phyloP scores from a whole-genome alignment of 257 asterid species.

The Marsdenia floribunda region DNA sequence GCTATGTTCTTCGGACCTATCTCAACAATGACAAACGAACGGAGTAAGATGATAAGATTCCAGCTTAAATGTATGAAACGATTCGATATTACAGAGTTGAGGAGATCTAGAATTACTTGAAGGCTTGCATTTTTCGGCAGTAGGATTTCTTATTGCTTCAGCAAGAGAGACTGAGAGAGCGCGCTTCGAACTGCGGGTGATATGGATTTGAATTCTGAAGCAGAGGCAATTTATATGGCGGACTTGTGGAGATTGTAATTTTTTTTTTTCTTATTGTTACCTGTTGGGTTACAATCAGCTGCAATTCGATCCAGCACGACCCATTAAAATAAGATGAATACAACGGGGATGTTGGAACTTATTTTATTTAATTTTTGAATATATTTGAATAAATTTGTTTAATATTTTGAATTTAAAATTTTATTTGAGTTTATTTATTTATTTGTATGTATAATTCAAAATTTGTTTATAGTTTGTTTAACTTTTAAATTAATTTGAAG shows the following conservation, averaged over 20 bases:
- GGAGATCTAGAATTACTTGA: conserved; percentile 47
- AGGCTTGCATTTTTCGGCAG: conserved; percentile 46
- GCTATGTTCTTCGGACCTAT: conserved; percentile 83
- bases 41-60: not conserved
- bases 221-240: conserved; percentile 22
- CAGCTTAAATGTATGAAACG: not conserved
- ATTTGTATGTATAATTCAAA: too few species aligned
- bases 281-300: conserved; percentile 27
- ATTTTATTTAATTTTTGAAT: too few species aligned
- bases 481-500: too few species aligned
- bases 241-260: conserved; percentile 18
- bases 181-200: conserved; percentile 21
- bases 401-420: too few species aligned
- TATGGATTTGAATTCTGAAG: conserved; percentile 24
- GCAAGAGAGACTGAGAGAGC: conserved; percentile 21
- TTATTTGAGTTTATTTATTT: too few species aligned
- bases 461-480: too few species aligned
- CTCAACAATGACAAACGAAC: conserved; percentile 15
- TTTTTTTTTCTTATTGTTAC: not conserved
- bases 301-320: not conserved
- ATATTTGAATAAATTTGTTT: too few species aligned
- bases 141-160: not conserved
- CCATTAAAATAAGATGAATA: not conserved
- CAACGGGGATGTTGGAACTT: too few species aligned
- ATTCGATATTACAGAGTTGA: not conserved